These are phyloP conservation scores for Eremochloa ophiuroides DNA, from an alignment of 176 grass and related monocot genomes.

Conservation along the genomic window DNA sequence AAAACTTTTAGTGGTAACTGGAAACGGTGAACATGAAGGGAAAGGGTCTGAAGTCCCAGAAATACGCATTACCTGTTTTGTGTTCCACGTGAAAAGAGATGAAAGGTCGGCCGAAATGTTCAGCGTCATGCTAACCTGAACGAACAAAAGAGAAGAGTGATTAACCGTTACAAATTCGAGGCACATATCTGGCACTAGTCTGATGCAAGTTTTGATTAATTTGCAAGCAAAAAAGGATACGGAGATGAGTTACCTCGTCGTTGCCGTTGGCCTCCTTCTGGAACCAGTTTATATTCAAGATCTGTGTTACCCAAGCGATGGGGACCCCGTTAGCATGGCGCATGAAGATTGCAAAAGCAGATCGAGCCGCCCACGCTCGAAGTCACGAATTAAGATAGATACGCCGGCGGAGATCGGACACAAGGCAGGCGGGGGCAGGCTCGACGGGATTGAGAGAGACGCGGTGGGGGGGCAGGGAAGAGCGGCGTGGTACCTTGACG, in stretches of 20 bases:
- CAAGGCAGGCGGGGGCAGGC: background rate
- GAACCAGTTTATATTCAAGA: constrained; percentile 98
- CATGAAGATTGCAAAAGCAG: background rate
- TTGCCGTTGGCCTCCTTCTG: constrained; percentile 94
- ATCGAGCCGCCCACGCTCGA: background rate
- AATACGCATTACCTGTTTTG: constrained; percentile 74
- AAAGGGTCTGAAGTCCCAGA: background rate
- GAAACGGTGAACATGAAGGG: background rate
- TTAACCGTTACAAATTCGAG: background rate
- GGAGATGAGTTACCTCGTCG: constrained; percentile 67
- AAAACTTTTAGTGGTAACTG: background rate
- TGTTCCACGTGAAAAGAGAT: constrained; percentile 97
- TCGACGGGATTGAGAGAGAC: background rate
- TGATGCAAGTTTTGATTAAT: background rate
- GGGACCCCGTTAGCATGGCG: constrained; percentile 1
- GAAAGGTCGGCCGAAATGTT: constrained; percentile 95
- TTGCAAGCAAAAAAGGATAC: background rate
- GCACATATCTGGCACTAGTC: background rate
- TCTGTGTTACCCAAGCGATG: constrained; percentile 29
- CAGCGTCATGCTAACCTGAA: constrained; percentile 91
- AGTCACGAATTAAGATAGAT: background rate
- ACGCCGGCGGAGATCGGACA: background rate
- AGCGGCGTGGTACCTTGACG: constrained; percentile 56
- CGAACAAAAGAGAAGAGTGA: background rate
- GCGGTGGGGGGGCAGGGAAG: background rate